Evolutionary conservation across 305 asterid genomes (phyloP), one percentile per base, ranked within the genome.

Genomic region (Andrographis paniculata): DNA sequence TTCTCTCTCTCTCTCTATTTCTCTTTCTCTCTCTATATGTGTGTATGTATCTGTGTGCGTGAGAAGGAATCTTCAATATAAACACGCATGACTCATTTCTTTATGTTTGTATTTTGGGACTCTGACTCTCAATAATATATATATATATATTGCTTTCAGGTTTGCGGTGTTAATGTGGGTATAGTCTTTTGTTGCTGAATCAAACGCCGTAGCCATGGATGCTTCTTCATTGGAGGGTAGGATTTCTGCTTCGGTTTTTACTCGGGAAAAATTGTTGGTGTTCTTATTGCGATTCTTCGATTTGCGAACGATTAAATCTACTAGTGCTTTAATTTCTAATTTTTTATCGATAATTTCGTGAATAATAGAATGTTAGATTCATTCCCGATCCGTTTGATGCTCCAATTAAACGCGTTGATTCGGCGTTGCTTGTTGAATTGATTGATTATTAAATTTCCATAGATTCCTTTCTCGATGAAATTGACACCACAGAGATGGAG

Each of bases 141-240:
- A n/a, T n/a, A n/a, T n/a, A n/a, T n/a, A 42, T 42, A 20, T 9
- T 42, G 44, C 42, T 62, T 58, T 49, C 66, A 60, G 66, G 68
- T 50, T 44, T 56, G 56, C 30, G 51, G 64, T 36, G 65, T 48
- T 55, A 70, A 75, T 68, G 80, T 60, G 67, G 71, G 69, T 40
- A 3, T 65, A 59, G 60, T 48, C 36, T 67, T 39, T 52, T 1
- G 9, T 2, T 44, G 36, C 30, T 56, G 38, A 33, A 12, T 61
- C 30, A 56, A 31, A 53, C 40, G 40, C 44, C 48, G 21, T 24
- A 45, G 71, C 67, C 14, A 76, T 76, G 84, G 80, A 76, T 59
- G 73, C 66, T 50, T 63, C 73, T 64, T 63, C 80, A 27, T 50
- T 67, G 54, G 84, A 73, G 66, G 84, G 84, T 76, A 76, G 50